Percentiles rank a stretch among this genome's conserved stretches.
phyloP scores from a whole-genome alignment of 2,329 filamentous ascomycete species.

The Xylaria sp. region DNA sequence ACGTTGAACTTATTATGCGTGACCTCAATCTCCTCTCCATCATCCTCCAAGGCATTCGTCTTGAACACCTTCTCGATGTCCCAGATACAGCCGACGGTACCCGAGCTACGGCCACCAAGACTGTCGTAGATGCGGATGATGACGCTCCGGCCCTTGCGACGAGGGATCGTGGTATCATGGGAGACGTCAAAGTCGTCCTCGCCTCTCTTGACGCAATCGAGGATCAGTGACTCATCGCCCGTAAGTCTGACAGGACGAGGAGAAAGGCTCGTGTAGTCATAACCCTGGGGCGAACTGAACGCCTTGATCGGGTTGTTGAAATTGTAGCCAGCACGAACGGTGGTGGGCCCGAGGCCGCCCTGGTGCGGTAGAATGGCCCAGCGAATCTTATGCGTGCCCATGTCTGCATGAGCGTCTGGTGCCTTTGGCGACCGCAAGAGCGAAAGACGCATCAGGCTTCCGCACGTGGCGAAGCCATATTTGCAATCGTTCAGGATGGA shows the following conservation, averaged over 20 bases:
- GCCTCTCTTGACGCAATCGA: slow-evolving; percentile 92
- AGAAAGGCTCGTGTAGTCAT: slow-evolving; percentile 28
- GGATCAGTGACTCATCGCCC: slow-evolving; percentile 62
- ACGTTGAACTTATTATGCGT: slow-evolving; percentile 51
- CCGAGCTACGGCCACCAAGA: slow-evolving; percentile 73
- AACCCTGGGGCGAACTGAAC: slow-evolving; percentile 36
- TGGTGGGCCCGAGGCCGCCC: slow-evolving; percentile 64
- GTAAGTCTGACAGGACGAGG: slow-evolving; percentile 58
- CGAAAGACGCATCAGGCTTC: slow-evolving; percentile 83
- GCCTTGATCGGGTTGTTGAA: slow-evolving; percentile 79
- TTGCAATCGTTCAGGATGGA: slow-evolving; percentile 93
- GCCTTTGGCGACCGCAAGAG: slow-evolving; percentile 85
- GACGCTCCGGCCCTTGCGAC: slow-evolving; percentile 68
- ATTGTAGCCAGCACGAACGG: slow-evolving; percentile 77
- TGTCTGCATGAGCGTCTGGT: slow-evolving; percentile 88
- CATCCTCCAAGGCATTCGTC: slow-evolving; percentile 85
- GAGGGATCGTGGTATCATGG: slow-evolving; percentile 53
- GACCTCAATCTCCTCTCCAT: slow-evolving; percentile 60
- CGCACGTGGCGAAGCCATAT: slow-evolving; percentile 88
- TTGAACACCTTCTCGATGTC: slow-evolving; percentile 72
- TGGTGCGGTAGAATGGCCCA: slow-evolving; percentile 87
- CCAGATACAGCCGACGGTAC: slow-evolving; percentile 62
- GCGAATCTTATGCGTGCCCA: slow-evolving; percentile 80
- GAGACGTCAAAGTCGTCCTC: slow-evolving; percentile 76
- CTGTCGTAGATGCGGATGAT: slow-evolving; percentile 85